Conservation (phyloP, 1,139 yeast genomes). For the Blastobotrys raffinosifermentans region DNA sequence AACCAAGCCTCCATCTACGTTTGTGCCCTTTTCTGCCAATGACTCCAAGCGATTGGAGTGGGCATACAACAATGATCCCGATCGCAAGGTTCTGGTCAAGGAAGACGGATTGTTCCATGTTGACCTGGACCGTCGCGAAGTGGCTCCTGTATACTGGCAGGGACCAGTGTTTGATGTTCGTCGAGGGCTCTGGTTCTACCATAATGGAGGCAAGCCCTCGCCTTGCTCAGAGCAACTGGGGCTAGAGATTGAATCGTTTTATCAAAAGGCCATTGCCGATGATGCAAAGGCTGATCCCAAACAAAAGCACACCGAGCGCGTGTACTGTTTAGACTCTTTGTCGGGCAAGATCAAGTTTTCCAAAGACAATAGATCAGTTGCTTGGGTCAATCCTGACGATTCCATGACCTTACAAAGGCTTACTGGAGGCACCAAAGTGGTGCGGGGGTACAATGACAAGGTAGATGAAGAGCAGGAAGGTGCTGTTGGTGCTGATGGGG, state of each 20-base stretch:
- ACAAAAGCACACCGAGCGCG: not conserved
- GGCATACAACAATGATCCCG: constrained; percentile 32
- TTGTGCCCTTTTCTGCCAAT: constrained; percentile 57
- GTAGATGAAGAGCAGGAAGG: constrained; percentile 5
- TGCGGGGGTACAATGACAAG: constrained; percentile 21
- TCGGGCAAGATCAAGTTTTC: constrained; percentile 9
- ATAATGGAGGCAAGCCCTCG: constrained; percentile 39
- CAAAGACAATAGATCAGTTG: constrained; percentile 9
- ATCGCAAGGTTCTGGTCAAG: constrained; percentile 51
- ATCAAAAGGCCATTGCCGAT: constrained; percentile 27
- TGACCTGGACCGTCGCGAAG: constrained; percentile 46
- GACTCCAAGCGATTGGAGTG: constrained; percentile 62
- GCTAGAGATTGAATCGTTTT: constrained; percentile 54
- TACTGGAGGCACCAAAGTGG: constrained; percentile 20
- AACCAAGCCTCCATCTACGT: constrained; percentile 42
- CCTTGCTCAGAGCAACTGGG: constrained; percentile 56
- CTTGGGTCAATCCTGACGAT: constrained; percentile 11
- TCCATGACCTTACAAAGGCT: constrained; percentile 8
- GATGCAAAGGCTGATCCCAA: not conserved
- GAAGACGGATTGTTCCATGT: constrained; percentile 80
- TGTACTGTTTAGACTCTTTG: constrained; percentile 4
- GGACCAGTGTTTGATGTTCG: constrained; percentile 83
- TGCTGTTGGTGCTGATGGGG: constrained; percentile 8
- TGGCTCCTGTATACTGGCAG: constrained; percentile 79
- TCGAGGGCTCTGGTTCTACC: constrained; percentile 77